Evolutionary conservation across 306 rosid genomes (phyloP), one percentile per base, ranked within the genome.

Genomic region (Alnus glutinosa): DNA sequence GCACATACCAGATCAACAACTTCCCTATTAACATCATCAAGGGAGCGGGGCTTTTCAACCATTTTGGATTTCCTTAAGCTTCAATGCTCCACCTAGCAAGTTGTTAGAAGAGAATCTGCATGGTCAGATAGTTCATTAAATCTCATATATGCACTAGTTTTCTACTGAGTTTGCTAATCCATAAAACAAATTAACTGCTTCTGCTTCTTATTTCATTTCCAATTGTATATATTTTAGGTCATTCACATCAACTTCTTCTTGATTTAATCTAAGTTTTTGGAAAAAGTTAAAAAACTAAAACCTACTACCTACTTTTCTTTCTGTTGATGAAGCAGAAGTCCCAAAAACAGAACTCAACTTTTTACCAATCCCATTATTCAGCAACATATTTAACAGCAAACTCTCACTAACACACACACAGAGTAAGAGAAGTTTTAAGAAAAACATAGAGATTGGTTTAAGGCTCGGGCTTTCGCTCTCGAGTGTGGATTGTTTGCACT

Each of bases 1-100:
- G 54, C 5, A 83, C 90, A 70, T 84, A 92, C 94, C 90, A 92
- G 85, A 86, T 88, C 94, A 83, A 90, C 88, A 23, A 85, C 87
- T 83, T 92, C 94, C 81, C 83, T 87, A 44, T 80, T 83, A 77
- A 92, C 81, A 9, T 84, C 91, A 46, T 92, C 94, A 72, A 92
- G 94, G 28, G 72, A 83, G 76, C 42, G 42, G 0, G 88, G 55
- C 18, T 77, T 80, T n/a, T 70, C 88, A 46, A 28, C 85, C 91
- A 86, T 87, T 81, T 74, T 85, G 49, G 81, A 57, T 55, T 80
- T 67, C 79, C 80, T 82, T n/a, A 5, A 30, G 34, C 42, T 82
- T 52, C 34, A 64, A 51, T 39, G 15, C 48, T 58, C 54, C 48
- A 58, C 71, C 61, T 52, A 54, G 70, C 76, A 82, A 85, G 15